Evolutionary conservation across 176 grass and related monocot species (phyloP).

Genomic region (Leersia perrieri): DNA sequence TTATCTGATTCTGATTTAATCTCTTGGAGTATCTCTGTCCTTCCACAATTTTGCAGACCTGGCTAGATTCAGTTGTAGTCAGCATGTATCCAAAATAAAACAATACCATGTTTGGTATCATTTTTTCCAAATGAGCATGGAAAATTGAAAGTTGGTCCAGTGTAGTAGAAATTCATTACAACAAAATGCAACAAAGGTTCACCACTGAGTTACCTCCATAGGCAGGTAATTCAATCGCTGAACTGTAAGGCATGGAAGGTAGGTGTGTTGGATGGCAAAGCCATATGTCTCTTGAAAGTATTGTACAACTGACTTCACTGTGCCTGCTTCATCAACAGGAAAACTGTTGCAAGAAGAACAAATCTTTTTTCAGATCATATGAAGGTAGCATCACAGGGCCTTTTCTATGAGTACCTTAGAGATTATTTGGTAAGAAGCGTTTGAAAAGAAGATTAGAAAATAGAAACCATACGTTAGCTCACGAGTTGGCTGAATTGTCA

Average conservation of each 20-base stretch:
- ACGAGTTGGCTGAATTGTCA: slow-evolving; percentile 81
- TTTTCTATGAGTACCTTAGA: background rate
- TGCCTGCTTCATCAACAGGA: slow-evolving; percentile 68
- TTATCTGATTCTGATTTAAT: background rate
- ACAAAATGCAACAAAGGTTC: background rate
- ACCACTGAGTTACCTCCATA: slow-evolving; percentile 60
- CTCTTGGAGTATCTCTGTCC: slow-evolving; percentile 70
- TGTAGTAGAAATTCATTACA: background rate
- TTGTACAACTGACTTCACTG: slow-evolving; percentile 71
- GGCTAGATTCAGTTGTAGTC: background rate
- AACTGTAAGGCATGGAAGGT: slow-evolving; percentile 71
- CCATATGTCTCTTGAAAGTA: slow-evolving; percentile 85
- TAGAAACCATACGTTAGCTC: slow-evolving; percentile 63
- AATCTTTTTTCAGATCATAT: background rate
- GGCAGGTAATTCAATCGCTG: slow-evolving; percentile 72
- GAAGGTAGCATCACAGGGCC: background rate
- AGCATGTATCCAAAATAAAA: background rate
- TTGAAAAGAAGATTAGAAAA: background rate
- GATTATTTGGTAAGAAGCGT: background rate
- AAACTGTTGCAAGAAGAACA: slow-evolving; percentile 42
- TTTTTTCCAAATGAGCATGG: background rate
- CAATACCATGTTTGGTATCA: background rate
- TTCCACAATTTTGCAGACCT: slow-evolving; percentile 84
- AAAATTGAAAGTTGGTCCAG: background rate
- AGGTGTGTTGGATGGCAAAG: slow-evolving; percentile 70